Evolutionary conservation across 306 rosid genomes (phyloP).

Genomic region (Leucaena leucocephala): DNA sequence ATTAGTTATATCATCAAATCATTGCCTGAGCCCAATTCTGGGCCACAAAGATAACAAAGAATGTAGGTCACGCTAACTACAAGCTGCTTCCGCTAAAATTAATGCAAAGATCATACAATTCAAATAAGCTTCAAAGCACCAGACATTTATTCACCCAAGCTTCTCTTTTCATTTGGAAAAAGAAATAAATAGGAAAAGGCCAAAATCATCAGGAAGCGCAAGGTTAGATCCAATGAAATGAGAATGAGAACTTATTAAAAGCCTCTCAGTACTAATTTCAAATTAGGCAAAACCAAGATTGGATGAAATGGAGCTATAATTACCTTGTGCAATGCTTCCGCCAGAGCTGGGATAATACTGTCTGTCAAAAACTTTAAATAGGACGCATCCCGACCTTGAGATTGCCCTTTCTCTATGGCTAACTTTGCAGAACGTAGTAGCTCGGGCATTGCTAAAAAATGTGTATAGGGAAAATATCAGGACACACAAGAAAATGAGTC

Average conservation of each 20-base stretch:
- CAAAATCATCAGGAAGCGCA: not conserved
- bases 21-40: not conserved
- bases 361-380: slow-evolving; percentile 89
- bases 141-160: not conserved
- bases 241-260: not conserved
- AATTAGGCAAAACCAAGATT: not conserved
- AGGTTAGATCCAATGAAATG: not conserved
- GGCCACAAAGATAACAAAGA: slow-evolving; percentile 17
- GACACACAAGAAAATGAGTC: not conserved
- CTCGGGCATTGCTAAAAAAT: slow-evolving; percentile 89
- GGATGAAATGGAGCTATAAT: slow-evolving; percentile 16
- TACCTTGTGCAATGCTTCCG: slow-evolving; percentile 97
- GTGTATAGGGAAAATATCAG: slow-evolving; percentile 30
- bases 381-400: slow-evolving; percentile 85
- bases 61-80: slow-evolving; percentile 5
- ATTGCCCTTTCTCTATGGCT: slow-evolving; percentile 92
- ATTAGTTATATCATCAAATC: slow-evolving; percentile 16
- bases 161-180: not conserved
- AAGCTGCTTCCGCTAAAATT: slow-evolving; percentile 1
- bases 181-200: not conserved
- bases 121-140: slow-evolving; percentile 7
- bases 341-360: slow-evolving; percentile 86
- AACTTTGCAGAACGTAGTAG: slow-evolving; percentile 89
- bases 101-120: not conserved
- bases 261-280: not conserved